phyloP scores from a whole-genome alignment of 2,329 filamentous ascomycete species.

The Exophiala aquamarina region DNA sequence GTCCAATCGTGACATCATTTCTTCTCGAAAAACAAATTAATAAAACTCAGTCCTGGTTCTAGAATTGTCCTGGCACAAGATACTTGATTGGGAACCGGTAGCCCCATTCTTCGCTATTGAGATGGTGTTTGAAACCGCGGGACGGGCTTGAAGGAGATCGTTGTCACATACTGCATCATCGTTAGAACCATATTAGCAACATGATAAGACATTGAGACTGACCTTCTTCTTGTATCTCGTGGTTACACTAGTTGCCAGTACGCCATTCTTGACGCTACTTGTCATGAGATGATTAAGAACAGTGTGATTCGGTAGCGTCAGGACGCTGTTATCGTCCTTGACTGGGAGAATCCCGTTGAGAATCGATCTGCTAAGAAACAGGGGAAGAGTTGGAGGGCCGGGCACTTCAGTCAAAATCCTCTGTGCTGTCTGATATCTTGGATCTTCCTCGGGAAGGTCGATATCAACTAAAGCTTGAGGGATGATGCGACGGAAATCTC shows the following conservation, averaged over 20 bases:
- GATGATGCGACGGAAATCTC: conserved; percentile 69
- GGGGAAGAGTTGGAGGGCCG: conserved; percentile 78
- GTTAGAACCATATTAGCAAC: background rate
- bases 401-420: conserved; percentile 76
- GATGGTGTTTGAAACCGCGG: conserved; percentile 26
- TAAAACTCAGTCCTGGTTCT: background rate
- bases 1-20: conserved; percentile 6
- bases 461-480: conserved; percentile 85
- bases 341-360: conserved; percentile 86
- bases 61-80: conserved; percentile 2
- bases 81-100: background rate
- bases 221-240: conserved; percentile 94
- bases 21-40: background rate
- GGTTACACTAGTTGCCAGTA: conserved; percentile 91
- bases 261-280: conserved; percentile 95
- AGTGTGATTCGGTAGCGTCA: conserved; percentile 96
- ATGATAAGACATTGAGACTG: conserved; percentile 14
- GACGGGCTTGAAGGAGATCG: conserved; percentile 94
- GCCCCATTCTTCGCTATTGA: conserved; percentile 4
- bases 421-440: conserved; percentile 71
- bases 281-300: conserved; percentile 95
- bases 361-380: conserved; percentile 92
- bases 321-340: conserved; percentile 96
- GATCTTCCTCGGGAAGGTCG: conserved; percentile 78
- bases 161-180: conserved; percentile 80